phyloP scores from a whole-genome alignment of 805 yeast genomes.

The Teunomyces panamensis region DNA sequence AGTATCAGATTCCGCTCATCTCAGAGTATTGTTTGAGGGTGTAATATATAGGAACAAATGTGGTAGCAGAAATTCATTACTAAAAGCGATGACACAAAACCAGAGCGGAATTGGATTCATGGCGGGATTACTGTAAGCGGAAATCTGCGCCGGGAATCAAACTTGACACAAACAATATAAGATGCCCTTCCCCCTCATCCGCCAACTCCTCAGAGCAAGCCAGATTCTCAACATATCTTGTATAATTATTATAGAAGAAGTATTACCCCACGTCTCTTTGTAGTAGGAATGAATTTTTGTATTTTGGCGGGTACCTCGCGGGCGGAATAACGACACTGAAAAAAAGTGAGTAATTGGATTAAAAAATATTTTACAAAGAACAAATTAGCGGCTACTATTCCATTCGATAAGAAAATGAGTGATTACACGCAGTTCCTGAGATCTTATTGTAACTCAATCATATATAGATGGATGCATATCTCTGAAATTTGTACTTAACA shows the following conservation, averaged over 20 bases:
- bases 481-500: too few relatives aligned
- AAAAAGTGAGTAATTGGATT: background rate
- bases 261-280: too few relatives aligned
- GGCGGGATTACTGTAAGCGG: background rate
- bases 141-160: background rate
- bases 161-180: too few relatives aligned
- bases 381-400: background rate
- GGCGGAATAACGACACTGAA: background rate
- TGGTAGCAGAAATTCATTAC: too few relatives aligned
- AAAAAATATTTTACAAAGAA: background rate
- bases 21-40: background rate
- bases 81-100: too few relatives aligned
- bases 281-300: too few relatives aligned
- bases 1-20: background rate
- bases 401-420: background rate
- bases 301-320: background rate
- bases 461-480: background rate
- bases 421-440: background rate
- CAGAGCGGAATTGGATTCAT: background rate
- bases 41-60: too few relatives aligned
- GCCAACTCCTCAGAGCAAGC: too few relatives aligned
- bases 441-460: background rate
- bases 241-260: too few relatives aligned
- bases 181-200: too few relatives aligned
- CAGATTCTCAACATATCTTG: too few relatives aligned